A percentile compares a stretch with the other conserved stretches of the same genome.
Conservation (phyloP, 2,329 filamentous ascomycete species). For the Aspergillus cejpii region DNA sequence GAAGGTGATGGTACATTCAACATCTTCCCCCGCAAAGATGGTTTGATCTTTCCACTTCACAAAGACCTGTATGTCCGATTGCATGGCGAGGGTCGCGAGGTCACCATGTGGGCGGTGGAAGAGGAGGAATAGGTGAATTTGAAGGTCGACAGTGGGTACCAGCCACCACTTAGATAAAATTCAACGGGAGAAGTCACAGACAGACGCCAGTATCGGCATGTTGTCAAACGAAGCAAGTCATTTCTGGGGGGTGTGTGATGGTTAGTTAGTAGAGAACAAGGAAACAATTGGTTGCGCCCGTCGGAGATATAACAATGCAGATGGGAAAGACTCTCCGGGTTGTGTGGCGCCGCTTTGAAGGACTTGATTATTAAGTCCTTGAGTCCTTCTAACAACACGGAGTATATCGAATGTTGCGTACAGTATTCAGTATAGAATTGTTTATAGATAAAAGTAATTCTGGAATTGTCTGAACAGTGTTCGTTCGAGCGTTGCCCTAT, state of each 20-base stretch:
- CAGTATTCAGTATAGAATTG: too few species aligned
- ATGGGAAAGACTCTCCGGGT: neutral
- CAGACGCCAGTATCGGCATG: slow-evolving; percentile 22
- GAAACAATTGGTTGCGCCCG: slow-evolving; percentile 4
- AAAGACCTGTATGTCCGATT: slow-evolving; percentile 83
- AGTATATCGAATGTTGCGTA: too few species aligned
- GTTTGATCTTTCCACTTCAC: slow-evolving; percentile 91
- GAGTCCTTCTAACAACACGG: too few species aligned
- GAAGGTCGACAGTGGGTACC: neutral
- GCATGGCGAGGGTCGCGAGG: slow-evolving; percentile 36
- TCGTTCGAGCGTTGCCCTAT: too few species aligned
- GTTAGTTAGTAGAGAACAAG: slow-evolving; percentile 8
- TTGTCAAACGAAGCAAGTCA: slow-evolving; percentile 22
- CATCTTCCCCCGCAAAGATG: slow-evolving; percentile 92
- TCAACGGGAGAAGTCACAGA: slow-evolving; percentile 5
- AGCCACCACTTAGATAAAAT: slow-evolving; percentile 5
- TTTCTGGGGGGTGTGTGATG: slow-evolving; percentile 5
- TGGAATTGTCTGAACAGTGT: too few species aligned
- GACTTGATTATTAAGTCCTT: too few species aligned
- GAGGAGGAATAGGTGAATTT: neutral
- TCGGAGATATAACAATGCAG: neutral
- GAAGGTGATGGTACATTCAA: slow-evolving; percentile 94
- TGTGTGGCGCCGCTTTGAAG: neutral
- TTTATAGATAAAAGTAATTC: too few species aligned
- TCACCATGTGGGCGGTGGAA: slow-evolving; percentile 29